These are phyloP conservation scores for Coffea humblotiana DNA, from an alignment of 305 asterid species.

Conservation along the genomic window DNA sequence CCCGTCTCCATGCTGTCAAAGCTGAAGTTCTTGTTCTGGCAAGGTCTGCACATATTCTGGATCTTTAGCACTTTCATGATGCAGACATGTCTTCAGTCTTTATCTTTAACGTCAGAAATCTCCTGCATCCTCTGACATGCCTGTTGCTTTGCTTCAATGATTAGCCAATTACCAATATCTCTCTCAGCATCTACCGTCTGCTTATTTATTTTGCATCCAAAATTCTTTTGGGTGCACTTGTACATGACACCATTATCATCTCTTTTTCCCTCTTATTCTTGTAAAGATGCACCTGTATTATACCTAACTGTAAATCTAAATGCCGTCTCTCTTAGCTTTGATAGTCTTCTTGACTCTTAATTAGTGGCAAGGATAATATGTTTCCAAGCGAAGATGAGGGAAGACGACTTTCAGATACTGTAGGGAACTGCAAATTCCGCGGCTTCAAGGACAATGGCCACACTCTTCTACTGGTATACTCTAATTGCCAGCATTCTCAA, in stretches of 20 bases:
- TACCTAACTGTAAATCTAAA: background rate
- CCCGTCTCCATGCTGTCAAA: conserved; percentile 43
- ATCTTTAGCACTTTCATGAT: background rate
- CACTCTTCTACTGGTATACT: conserved; percentile 33
- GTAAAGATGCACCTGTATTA: background rate
- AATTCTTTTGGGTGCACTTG: background rate
- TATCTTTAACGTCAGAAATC: background rate
- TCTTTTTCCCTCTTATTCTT: background rate
- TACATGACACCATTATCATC: background rate
- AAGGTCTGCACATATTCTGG: conserved; percentile 5
- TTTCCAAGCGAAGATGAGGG: conserved; percentile 51
- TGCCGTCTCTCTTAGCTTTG: background rate
- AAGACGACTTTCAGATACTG: conserved; percentile 28
- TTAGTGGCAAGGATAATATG: conserved; percentile 42
- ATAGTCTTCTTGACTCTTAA: conserved; percentile 14
- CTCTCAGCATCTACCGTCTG: background rate
- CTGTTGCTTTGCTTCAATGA: background rate
- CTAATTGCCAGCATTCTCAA: background rate
- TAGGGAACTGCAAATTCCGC: conserved; percentile 34
- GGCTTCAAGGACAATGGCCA: conserved; percentile 39
- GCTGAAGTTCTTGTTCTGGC: conserved; percentile 50
- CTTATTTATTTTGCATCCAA: background rate
- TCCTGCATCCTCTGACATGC: background rate
- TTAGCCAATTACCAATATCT: background rate
- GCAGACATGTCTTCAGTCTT: background rate